These are phyloP conservation scores for Mollisiaceae sp. DNA, from an alignment of 2,329 filamentous ascomycete genomes.

Conservation along the genomic window DNA sequence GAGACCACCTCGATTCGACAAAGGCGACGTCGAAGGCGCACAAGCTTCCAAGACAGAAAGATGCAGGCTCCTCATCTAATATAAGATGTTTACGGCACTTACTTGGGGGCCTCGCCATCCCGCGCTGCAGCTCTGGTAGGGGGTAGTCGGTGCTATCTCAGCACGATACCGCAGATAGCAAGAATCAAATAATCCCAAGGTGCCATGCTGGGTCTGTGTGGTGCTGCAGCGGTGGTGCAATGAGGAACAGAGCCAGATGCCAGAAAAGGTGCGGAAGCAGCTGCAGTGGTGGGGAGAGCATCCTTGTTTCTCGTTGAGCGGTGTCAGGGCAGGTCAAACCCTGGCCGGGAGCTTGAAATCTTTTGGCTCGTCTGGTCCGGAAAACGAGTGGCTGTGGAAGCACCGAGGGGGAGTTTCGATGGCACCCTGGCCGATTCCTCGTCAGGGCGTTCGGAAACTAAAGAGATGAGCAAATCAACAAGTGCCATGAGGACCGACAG, in stretches of 20 bases:
- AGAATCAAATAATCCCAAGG: conserved; percentile 25
- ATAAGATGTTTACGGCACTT: conserved; percentile 32
- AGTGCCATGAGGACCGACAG: conserved; percentile 12
- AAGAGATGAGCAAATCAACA: conserved; percentile 7
- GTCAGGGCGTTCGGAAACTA: conserved; percentile 10
- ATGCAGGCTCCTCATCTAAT: conserved; percentile 34
- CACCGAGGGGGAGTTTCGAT: background rate
- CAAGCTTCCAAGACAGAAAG: conserved; percentile 24
- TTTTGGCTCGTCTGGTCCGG: conserved; percentile 10
- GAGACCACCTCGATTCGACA: conserved; percentile 30
- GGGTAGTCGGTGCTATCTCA: conserved; percentile 22
- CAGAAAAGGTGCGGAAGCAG: conserved; percentile 18
- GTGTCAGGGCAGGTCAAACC: conserved; percentile 15
- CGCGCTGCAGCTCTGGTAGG: conserved; percentile 30
- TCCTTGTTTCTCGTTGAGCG: conserved; percentile 16
- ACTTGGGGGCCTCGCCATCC: conserved; percentile 26
- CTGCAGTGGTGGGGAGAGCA: conserved; percentile 12
- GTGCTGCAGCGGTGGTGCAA: conserved; percentile 17
- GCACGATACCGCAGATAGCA: conserved; percentile 25
- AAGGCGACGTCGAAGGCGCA: conserved; percentile 32
- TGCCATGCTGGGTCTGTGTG: conserved; percentile 29
- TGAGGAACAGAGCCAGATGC: conserved; percentile 12
- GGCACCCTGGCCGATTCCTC: background rate
- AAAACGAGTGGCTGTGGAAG: conserved; percentile 9
- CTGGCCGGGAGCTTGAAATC: conserved; percentile 2